Base-by-base conservation (phyloP, 805 yeast genomes). In the Torulaspora indica region DNA sequence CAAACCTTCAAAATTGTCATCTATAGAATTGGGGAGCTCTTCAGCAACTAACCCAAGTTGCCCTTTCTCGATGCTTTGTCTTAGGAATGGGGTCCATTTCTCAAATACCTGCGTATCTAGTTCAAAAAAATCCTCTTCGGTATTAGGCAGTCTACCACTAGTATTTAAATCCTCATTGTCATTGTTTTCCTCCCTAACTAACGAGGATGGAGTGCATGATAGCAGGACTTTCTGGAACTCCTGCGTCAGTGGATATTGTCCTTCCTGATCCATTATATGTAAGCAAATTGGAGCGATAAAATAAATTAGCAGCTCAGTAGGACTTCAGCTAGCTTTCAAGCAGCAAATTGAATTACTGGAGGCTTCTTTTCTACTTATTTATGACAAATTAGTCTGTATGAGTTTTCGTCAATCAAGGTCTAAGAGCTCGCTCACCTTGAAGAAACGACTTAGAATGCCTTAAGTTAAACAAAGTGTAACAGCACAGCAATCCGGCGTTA, bases 41-140 rank as follows among this genome's bases (percentile, higher is more conserved):
- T 60, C 65, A 6, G 62, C 49, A 1, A 56, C 53, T 1, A 41
- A 25, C n/a, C 49, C 48, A 22, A 63, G 43, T 30, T 57, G 47
- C 6, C 53, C 54, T 13, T 51, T 51, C 30, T 64, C 68, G 4
- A 61, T 52, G 1, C 60, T 44, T 14, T 45, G 50, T 41, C 68
- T 52, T 25, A 64, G 37, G 35, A 56, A 52, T n/a, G 68, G 66
- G 13, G 61, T 56, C 66, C 66, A 63, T 46, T 54, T 60, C 39
- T 63, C 66, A 43, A 64, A 58, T 3, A 53, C 46, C 29, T 55
- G 61, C 1, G 61, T 45, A 45, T 60, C 63, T 10, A 62, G 35
- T 13, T 57, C 61, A 27, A 56, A 53, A 4, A 57, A 42, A 25
- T 58, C 59, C 17, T 53, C 58, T 10, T 46, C 39, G 24, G 25